Evolutionary conservation across 129 eudicot genomes (phyloP).

Genomic region (Gnaphalium uliginosum): DNA sequence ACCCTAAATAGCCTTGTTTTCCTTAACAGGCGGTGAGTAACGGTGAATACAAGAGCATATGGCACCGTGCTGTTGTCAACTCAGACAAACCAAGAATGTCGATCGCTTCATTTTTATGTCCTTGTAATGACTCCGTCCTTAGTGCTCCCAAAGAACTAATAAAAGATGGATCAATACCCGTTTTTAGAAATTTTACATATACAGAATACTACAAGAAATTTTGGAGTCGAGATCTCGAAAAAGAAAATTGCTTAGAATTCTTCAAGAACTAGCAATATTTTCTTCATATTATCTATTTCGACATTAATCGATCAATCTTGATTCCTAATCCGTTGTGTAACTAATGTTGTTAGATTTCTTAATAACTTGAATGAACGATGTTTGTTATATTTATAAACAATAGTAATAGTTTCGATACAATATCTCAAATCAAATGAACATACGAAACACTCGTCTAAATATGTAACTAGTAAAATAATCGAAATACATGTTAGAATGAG

Average conservation of each 20-base stretch:
- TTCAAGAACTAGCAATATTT: conserved; percentile 53
- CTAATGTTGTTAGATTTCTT: not conserved
- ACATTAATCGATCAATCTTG: not conserved
- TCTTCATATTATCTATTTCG: not conserved
- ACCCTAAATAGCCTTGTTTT: not conserved
- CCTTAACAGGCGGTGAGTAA: conserved; percentile 63
- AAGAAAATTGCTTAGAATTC: conserved; percentile 72
- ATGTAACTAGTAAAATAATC: too few species aligned
- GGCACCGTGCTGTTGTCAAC: conserved; percentile 86
- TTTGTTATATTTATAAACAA: not conserved
- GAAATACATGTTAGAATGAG: too few species aligned
- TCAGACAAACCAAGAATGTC: conserved; percentile 66
- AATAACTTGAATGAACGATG: not conserved
- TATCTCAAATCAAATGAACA: too few species aligned
- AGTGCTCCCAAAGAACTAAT: conserved; percentile 56
- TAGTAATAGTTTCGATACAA: not conserved
- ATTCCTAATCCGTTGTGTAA: not conserved
- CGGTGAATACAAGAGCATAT: conserved; percentile 71
- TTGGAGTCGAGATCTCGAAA: conserved; percentile 82
- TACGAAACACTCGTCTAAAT: too few species aligned
- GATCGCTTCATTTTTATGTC: conserved; percentile 74
- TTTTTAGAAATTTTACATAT: conserved; percentile 61
- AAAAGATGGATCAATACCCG: conserved; percentile 39
- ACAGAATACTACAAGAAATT: conserved; percentile 70
- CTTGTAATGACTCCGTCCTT: conserved; percentile 46